Percentiles rank a stretch among this genome's conserved stretches.
Evolutionary conservation across 1,284 basidiomycete genomes (phyloP).

Genomic region (Somion occarium): DNA sequence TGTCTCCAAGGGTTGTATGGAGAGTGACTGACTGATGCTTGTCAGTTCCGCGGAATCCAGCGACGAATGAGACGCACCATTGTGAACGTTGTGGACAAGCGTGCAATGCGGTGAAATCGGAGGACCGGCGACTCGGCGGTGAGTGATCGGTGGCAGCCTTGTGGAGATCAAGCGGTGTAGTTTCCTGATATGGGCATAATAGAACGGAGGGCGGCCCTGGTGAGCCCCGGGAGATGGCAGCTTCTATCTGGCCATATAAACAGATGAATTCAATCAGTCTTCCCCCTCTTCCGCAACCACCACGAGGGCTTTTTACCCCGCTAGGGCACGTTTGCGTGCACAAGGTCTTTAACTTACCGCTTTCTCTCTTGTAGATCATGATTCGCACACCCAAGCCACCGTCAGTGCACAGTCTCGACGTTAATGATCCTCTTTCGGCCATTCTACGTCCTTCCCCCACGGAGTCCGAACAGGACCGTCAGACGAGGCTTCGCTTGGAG

Average conservation of each 20-base stretch:
- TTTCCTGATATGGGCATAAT: neutral
- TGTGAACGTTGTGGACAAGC: neutral
- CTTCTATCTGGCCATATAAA: neutral
- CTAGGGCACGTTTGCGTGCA: too few relatives aligned
- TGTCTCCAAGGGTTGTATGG: conserved; percentile 89
- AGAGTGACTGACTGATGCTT: conserved; percentile 82
- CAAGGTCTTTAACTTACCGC: too few relatives aligned
- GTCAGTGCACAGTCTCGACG: conserved; percentile 52
- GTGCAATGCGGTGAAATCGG: neutral
- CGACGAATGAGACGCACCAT: conserved; percentile 12
- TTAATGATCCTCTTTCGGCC: conserved; percentile 70
- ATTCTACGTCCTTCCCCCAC: conserved; percentile 58
- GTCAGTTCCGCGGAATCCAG: neutral
- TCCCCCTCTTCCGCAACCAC: conserved; percentile 11
- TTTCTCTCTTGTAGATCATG: too few relatives aligned
- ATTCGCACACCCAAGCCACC: conserved; percentile 50
- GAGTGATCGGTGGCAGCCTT: neutral
- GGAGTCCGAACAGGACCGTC: conserved; percentile 64
- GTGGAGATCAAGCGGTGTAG: neutral
- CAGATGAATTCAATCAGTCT: neutral
- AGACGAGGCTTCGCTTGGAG: conserved; percentile 54
- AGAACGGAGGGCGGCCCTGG: neutral
- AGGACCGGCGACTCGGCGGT: neutral
- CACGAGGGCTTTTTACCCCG: too few relatives aligned
- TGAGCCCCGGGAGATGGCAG: neutral